These are phyloP conservation scores for Leucocoprinus sp. DNA, from an alignment of 768 basidiomycete species.

Conservation along the genomic window DNA sequence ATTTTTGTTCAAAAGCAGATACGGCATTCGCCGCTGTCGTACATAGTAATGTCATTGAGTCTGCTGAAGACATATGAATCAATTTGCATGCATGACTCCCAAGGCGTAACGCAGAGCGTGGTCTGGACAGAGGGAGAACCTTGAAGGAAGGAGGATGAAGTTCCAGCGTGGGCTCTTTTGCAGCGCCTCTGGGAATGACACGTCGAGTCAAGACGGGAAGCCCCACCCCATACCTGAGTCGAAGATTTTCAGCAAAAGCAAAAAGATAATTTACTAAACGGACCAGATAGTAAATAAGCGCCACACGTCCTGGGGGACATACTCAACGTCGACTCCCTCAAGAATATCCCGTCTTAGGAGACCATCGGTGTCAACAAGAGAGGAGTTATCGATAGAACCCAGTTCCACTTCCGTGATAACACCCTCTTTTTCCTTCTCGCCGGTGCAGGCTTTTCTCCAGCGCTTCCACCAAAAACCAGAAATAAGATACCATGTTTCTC, in stretches of 20 bases:
- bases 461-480: slow-evolving; percentile 64
- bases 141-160: slow-evolving; percentile 61
- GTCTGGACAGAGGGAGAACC: slow-evolving; percentile 40
- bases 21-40: slow-evolving; percentile 32
- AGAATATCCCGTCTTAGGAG: slow-evolving; percentile 34
- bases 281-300: slow-evolving; percentile 59
- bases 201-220: slow-evolving; percentile 50
- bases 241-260: slow-evolving; percentile 7
- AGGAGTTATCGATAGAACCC: slow-evolving; percentile 69
- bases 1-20: slow-evolving; percentile 20
- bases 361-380: slow-evolving; percentile 49
- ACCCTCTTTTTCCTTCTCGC: slow-evolving; percentile 62
- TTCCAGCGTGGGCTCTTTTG: slow-evolving; percentile 52
- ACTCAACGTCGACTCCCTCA: slow-evolving; percentile 68
- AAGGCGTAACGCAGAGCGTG: slow-evolving; percentile 17
- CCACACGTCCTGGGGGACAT: slow-evolving; percentile 71
- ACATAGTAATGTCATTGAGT: slow-evolving; percentile 37
- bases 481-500: slow-evolving; percentile 77
- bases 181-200: slow-evolving; percentile 53
- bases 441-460: slow-evolving; percentile 68
- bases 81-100: slow-evolving; percentile 23
- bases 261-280: slow-evolving; percentile 21
- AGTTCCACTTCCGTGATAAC: slow-evolving; percentile 51
- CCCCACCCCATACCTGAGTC: slow-evolving; percentile 62
- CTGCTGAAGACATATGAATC: slow-evolving; percentile 43